Evolutionary conservation across 2,329 filamentous ascomycete species (phyloP).

Genomic region (Cladophialophora bantiana): DNA sequence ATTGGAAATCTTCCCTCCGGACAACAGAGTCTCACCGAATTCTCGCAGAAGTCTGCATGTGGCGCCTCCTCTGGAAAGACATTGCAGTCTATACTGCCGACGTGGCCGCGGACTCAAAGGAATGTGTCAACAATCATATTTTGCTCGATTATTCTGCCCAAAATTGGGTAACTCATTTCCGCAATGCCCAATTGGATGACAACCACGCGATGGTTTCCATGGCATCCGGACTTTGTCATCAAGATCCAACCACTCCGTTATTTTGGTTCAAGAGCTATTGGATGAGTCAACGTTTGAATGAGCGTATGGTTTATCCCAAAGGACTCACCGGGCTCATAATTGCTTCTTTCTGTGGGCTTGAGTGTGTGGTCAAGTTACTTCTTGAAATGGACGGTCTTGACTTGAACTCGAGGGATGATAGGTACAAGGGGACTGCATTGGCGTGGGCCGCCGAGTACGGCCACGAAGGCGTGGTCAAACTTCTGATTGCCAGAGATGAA

Average conservation of each 20-base stretch:
- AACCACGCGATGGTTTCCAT: neutral
- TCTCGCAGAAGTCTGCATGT: neutral
- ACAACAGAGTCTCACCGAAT: neutral
- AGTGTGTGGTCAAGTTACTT: neutral
- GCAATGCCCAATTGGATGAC: neutral
- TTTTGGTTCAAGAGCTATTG: neutral
- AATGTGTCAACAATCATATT: no score
- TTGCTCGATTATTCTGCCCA: neutral
- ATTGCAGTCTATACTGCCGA: neutral
- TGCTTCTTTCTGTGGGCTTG: neutral
- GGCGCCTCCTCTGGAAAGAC: neutral
- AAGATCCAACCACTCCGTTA: neutral
- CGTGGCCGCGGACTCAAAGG: no score
- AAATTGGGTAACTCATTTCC: neutral
- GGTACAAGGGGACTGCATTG: neutral
- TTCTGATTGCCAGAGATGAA: no score
- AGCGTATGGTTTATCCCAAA: neutral
- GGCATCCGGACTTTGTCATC: neutral
- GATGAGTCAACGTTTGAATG: neutral
- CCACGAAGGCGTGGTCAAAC: slow-evolving; percentile 3
- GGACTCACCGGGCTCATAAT: neutral
- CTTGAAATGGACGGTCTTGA: neutral
- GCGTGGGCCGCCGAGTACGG: slow-evolving; percentile 4
- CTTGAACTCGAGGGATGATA: neutral
- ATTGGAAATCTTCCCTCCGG: neutral